These are phyloP conservation scores for Acanthamoeba lenticulata DNA, from an alignment of 208 protist genomes.

Conservation along the genomic window DNA sequence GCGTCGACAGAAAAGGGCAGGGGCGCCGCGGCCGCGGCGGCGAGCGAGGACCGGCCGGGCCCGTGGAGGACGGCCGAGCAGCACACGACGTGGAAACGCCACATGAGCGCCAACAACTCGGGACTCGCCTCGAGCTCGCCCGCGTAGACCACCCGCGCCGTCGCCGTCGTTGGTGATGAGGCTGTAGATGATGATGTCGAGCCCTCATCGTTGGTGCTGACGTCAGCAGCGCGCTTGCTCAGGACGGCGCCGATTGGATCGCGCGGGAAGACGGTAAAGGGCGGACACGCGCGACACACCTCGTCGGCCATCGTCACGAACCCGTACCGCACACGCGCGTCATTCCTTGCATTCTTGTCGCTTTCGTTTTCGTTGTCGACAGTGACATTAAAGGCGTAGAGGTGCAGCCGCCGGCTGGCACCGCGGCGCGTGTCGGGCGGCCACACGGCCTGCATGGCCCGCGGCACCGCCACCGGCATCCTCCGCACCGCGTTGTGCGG, in stretches of 20 bases:
- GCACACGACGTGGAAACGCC: background rate
- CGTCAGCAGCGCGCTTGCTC: background rate
- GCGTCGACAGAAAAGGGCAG: background rate
- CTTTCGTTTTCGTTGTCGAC: too few species aligned
- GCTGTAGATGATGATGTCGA: too few species aligned
- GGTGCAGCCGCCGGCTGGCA: background rate
- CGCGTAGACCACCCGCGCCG: background rate
- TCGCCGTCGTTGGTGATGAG: too few species aligned
- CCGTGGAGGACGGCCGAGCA: background rate
- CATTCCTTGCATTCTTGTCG: background rate
- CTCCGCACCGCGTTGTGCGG: background rate
- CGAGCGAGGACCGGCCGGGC: background rate
- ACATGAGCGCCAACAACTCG: background rate
- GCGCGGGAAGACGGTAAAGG: background rate
- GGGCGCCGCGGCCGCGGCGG: too few species aligned
- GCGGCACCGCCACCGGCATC: background rate
- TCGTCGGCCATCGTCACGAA: background rate
- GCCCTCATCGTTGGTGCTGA: background rate
- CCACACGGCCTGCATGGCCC: background rate
- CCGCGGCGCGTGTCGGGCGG: background rate
- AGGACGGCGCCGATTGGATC: background rate
- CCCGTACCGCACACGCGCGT: background rate
- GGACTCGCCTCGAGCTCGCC: background rate
- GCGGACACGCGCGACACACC: background rate
- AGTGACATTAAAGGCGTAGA: background rate